phyloP scores from a whole-genome alignment of 805 yeast species.

The Yarrowia yakushimensis region DNA sequence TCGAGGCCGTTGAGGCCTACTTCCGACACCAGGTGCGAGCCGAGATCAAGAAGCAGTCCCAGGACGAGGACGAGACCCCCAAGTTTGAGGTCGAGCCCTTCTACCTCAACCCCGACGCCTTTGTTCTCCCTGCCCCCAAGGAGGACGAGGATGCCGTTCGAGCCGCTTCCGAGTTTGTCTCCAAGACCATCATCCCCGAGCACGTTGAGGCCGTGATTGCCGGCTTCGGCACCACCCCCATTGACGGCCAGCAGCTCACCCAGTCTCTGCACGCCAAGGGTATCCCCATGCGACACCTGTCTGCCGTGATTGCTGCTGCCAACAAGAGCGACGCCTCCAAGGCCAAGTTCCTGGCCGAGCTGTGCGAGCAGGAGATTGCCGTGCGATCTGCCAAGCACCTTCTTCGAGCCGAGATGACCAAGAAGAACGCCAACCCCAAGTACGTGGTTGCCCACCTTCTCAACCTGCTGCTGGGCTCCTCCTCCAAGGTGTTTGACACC shows the following conservation, averaged over 20 bases:
- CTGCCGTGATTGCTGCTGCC: conserved; percentile 48
- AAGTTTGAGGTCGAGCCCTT: conserved; percentile 40
- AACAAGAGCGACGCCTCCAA: conserved; percentile 39
- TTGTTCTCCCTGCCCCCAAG: conserved; percentile 41
- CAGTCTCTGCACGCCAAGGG: conserved; percentile 71
- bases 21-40: conserved; percentile 65
- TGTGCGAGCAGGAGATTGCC: conserved; percentile 62
- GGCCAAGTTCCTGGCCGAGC: conserved; percentile 46
- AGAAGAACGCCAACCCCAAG: conserved; percentile 34
- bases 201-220: conserved; percentile 54
- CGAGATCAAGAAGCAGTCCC: conserved; percentile 46
- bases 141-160: conserved; percentile 64
- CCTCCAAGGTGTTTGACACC: conserved; percentile 39
- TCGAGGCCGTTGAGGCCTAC: conserved; percentile 90
- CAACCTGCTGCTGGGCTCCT: conserved; percentile 49
- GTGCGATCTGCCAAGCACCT: conserved; percentile 77
- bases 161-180: conserved; percentile 63
- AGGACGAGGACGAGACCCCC: conserved; percentile 40
- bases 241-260: conserved; percentile 77
- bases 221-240: conserved; percentile 56
- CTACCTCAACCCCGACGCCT: conserved; percentile 77
- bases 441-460: conserved; percentile 65
- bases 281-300: conserved; percentile 85
- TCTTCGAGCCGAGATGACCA: conserved; percentile 53
- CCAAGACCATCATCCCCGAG: conserved; percentile 56